Percentiles rank a stretch among this genome's conserved stretches.
These are phyloP conservation scores for Dispira simplex DNA, from an alignment of 192 early-diverging fungal species.

Conservation along the genomic window DNA sequence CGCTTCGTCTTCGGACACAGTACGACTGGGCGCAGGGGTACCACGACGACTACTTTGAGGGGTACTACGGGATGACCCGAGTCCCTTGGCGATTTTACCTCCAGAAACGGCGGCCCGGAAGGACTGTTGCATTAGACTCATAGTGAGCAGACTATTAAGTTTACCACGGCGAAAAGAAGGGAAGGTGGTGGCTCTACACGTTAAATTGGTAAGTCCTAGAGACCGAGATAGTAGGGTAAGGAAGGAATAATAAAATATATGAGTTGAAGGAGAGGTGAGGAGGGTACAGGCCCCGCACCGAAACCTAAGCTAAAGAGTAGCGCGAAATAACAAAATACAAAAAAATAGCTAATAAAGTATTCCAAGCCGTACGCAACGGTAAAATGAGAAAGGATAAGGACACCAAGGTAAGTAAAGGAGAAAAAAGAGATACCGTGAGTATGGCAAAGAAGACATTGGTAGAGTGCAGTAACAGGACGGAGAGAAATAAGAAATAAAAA, in stretches of 20 bases:
- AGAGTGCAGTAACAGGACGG: too few species aligned
- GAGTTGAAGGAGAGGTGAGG: background rate
- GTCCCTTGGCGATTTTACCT: background rate
- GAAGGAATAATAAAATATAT: background rate
- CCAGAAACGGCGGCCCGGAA: constrained; percentile 3
- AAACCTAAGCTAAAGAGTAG: background rate
- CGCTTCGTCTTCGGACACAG: background rate
- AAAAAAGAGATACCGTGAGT: too few species aligned
- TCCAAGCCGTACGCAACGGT: too few species aligned
- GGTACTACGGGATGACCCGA: background rate
- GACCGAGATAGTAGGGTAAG: background rate
- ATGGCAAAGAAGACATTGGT: too few species aligned
- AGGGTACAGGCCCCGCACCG: background rate
- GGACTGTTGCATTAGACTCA: constrained; percentile 9
- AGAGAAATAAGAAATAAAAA: too few species aligned
- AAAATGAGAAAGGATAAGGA: too few species aligned
- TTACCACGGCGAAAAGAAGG: background rate
- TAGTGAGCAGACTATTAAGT: background rate
- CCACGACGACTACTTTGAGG: background rate
- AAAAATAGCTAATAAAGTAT: background rate
- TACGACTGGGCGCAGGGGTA: constrained; percentile 6
- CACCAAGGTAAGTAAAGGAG: too few species aligned
- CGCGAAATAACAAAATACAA: background rate
- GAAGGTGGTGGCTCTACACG: background rate
- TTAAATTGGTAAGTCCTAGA: too few species aligned